phyloP scores from a whole-genome alignment of 805 yeast species.

The Hyphopichia homilentoma region DNA sequence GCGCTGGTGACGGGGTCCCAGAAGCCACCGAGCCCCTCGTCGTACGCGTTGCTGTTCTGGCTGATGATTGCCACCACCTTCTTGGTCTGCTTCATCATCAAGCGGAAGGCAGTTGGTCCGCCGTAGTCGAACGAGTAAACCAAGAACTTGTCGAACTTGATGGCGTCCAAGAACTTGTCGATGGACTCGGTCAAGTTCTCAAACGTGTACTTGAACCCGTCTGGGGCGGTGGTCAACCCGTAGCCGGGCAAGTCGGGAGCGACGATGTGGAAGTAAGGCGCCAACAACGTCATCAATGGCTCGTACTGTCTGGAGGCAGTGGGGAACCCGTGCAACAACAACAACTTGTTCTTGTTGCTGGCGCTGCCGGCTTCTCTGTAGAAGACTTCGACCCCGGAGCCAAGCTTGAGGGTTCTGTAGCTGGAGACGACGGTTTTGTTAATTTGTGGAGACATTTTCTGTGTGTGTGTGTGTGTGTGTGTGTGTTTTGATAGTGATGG shows the following conservation, averaged over 20 bases:
- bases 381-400: slow-evolving; percentile 12
- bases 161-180: slow-evolving; percentile 21
- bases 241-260: slow-evolving; percentile 47
- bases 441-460: too few relatives aligned
- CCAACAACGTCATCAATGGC: slow-evolving; percentile 32
- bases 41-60: slow-evolving; percentile 46
- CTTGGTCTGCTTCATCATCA: slow-evolving; percentile 30
- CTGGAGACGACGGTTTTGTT: not conserved
- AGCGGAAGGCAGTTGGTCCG: slow-evolving; percentile 38
- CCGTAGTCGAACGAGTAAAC: slow-evolving; percentile 44
- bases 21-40: slow-evolving; percentile 36
- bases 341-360: slow-evolving; percentile 22
- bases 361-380: slow-evolving; percentile 15
- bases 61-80: slow-evolving; percentile 27
- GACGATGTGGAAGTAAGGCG: slow-evolving; percentile 31
- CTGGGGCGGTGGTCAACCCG: slow-evolving; percentile 33
- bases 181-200: slow-evolving; percentile 27
- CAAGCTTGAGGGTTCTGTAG: slow-evolving; percentile 1
- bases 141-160: slow-evolving; percentile 23
- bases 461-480: too few relatives aligned
- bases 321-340: slow-evolving; percentile 44
- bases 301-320: slow-evolving; percentile 40
- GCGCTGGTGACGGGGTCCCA: slow-evolving; percentile 33
- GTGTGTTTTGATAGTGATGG: too few relatives aligned
- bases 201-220: slow-evolving; percentile 24